Percentiles rank a stretch among this genome's conserved stretches.
Conservation (phyloP, 805 yeast genomes). For the Candida krabiensis region DNA sequence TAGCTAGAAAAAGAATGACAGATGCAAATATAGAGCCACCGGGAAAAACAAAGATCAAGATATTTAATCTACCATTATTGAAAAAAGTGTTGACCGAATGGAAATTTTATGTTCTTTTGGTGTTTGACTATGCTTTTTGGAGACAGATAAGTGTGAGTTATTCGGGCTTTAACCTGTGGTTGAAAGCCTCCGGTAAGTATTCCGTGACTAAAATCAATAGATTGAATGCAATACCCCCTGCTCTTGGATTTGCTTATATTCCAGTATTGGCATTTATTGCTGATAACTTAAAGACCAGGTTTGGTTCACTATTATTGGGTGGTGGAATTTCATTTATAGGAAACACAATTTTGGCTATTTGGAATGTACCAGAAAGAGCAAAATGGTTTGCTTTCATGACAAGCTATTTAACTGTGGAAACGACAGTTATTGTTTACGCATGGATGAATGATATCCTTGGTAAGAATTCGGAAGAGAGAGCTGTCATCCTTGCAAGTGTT, state of each 20-base stretch:
- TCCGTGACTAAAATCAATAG: constrained; percentile 39
- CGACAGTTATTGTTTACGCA: constrained; percentile 49
- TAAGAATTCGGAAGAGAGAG: constrained; percentile 42
- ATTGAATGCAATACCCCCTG: constrained; percentile 35
- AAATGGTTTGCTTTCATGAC: constrained; percentile 36
- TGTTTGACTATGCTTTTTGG: constrained; percentile 23
- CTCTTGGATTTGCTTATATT: constrained; percentile 16
- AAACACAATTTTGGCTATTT: constrained; percentile 36
- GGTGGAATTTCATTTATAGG: constrained; percentile 41
- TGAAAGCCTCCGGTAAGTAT: constrained; percentile 33
- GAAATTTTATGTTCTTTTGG: constrained; percentile 30
- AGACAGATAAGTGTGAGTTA: constrained; percentile 34
- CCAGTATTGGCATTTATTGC: constrained; percentile 18
- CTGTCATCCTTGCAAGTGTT: constrained; percentile 38
- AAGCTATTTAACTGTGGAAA: constrained; percentile 50
- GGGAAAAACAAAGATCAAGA: constrained; percentile 33
- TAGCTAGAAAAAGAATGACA: constrained; percentile 47
- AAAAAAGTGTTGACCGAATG: constrained; percentile 48
- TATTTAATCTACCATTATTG: constrained; percentile 37
- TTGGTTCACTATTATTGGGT: constrained; percentile 16
- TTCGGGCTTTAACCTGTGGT: constrained; percentile 24
- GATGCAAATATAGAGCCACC: constrained; percentile 25
- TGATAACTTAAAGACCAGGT: constrained; percentile 14
- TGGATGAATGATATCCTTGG: constrained; percentile 50
- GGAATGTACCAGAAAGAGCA: constrained; percentile 49